Evolutionary conservation across 1,284 basidiomycete species (phyloP).

Genomic region (Lentinula novae-zelandiae): DNA sequence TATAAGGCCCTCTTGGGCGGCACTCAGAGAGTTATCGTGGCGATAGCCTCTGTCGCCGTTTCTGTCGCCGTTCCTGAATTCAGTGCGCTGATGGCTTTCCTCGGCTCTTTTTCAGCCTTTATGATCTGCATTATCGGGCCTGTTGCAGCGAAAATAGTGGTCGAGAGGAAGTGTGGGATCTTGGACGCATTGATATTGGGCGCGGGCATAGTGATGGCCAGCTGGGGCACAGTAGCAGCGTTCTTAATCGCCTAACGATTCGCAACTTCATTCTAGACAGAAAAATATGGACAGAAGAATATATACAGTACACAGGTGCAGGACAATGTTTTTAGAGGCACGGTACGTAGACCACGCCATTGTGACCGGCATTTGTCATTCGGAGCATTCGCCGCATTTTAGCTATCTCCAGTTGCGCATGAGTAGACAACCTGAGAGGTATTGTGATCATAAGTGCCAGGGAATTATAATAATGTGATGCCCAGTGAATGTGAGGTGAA

Average conservation of each 20-base stretch:
- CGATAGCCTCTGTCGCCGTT: conserved; percentile 58
- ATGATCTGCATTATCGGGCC: conserved; percentile 82
- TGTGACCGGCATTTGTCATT: too few species aligned
- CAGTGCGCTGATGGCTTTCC: conserved; percentile 85
- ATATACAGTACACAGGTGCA: not conserved
- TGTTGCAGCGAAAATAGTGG: conserved; percentile 56
- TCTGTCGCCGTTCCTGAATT: conserved; percentile 86
- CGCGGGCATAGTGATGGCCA: conserved; percentile 60
- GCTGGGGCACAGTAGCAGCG: conserved; percentile 67
- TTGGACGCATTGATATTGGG: conserved; percentile 59
- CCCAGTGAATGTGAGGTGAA: too few species aligned
- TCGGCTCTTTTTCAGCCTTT: conserved; percentile 87
- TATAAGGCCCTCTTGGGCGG: conserved; percentile 34
- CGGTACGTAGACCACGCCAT: not conserved
- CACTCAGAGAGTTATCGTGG: conserved; percentile 59
- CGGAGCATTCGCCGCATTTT: too few species aligned
- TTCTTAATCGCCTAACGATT: conserved; percentile 36
- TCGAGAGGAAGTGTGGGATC: conserved; percentile 43
- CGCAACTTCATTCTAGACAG: not conserved
- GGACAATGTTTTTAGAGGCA: not conserved
- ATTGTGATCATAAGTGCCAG: too few species aligned
- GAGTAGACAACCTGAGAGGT: too few species aligned
- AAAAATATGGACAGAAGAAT: not conserved
- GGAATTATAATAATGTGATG: too few species aligned
- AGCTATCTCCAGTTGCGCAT: too few species aligned